Conservation (phyloP, 768 basidiomycete species). For the Pulveroboletus sp. region DNA sequence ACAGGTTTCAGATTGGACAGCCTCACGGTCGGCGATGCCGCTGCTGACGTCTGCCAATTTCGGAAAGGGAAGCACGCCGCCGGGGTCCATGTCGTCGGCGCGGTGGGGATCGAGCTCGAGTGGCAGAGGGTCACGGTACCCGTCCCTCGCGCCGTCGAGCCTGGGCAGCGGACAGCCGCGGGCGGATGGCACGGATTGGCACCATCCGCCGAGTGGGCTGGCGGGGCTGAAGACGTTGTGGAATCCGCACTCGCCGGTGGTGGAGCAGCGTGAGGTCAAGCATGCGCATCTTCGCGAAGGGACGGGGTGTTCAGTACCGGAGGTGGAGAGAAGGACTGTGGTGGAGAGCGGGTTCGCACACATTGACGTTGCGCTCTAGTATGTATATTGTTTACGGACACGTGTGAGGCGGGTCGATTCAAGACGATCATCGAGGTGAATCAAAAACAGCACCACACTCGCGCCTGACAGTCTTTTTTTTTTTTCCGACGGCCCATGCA, state of each 20-base stretch:
- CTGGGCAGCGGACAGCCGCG: too few species aligned
- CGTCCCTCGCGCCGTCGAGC: conserved; percentile 25
- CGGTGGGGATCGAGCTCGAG: conserved; percentile 15
- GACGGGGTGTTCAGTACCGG: conserved; percentile 15
- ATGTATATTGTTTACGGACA: too few species aligned
- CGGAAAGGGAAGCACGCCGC: conserved; percentile 18
- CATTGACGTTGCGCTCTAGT: conserved; percentile 23
- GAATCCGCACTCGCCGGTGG: conserved; percentile 24
- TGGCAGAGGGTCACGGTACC: conserved; percentile 24
- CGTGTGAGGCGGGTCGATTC: conserved; percentile 14
- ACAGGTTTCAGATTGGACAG: conserved; percentile 7
- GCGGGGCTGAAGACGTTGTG: conserved; percentile 12
- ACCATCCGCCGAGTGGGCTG: conserved; percentile 23
- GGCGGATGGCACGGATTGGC: conserved; percentile 24
- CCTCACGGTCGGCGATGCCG: conserved; percentile 13
- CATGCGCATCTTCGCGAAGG: conserved; percentile 23
- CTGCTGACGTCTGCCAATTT: conserved; percentile 27
- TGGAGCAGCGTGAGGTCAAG: conserved; percentile 4
- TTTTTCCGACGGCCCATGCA: too few species aligned
- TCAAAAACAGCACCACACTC: conserved; percentile 8
- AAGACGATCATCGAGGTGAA: conserved; percentile 24
- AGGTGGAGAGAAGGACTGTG: conserved; percentile 22
- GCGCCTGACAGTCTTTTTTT: not conserved
- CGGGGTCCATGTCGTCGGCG: conserved; percentile 16
- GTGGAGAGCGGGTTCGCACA: conserved; percentile 21